A percentile compares a stretch with the other conserved stretches of the same genome.
phyloP scores from a whole-genome alignment of 768 basidiomycete species.

The Naganishia randhawae region DNA sequence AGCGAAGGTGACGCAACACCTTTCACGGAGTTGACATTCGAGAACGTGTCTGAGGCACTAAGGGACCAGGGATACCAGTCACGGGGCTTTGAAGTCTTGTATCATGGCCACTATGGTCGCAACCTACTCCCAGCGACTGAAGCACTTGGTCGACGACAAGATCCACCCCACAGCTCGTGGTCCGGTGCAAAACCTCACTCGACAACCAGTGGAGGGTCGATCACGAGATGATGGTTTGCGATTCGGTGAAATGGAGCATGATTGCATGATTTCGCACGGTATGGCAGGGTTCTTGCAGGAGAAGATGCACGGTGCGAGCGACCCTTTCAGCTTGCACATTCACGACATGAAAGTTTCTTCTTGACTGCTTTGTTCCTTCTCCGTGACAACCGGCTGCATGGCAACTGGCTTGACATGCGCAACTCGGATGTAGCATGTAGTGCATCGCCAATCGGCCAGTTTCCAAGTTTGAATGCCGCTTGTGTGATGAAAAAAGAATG shows the following conservation, averaged over 20 bases:
- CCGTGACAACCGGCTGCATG: too few species aligned
- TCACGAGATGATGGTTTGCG: constrained; percentile 97
- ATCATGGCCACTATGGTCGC: constrained; percentile 95
- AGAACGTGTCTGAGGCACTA: constrained; percentile 90
- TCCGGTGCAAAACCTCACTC: constrained; percentile 92
- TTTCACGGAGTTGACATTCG: constrained; percentile 95
- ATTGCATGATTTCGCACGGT: constrained; percentile 99
- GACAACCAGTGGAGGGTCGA: constrained; percentile 97
- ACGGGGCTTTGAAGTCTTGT: constrained; percentile 96
- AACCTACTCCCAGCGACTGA: constrained; percentile 98
- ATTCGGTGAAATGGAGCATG: constrained; percentile 99
- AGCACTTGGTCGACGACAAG: constrained; percentile 99
- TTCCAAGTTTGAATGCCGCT: constrained; percentile 96
- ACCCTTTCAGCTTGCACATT: constrained; percentile 89
- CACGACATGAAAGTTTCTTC: constrained; percentile 77
- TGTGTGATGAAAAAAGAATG: constrained; percentile 96
- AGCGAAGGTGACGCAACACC: constrained; percentile 98
- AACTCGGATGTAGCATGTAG: constrained; percentile 71
- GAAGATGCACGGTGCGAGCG: constrained; percentile 59
- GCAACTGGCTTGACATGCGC: too few species aligned
- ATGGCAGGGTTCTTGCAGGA: constrained; percentile 98
- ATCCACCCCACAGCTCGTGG: constrained; percentile 97
- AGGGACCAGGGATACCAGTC: constrained; percentile 90
- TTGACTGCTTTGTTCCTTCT: not conserved
- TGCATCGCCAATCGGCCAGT: constrained; percentile 92